Evolutionary conservation across 1,284 basidiomycete species (phyloP), one percentile per base, ranked within the genome.

Genomic region (Golubevia pallescens): DNA sequence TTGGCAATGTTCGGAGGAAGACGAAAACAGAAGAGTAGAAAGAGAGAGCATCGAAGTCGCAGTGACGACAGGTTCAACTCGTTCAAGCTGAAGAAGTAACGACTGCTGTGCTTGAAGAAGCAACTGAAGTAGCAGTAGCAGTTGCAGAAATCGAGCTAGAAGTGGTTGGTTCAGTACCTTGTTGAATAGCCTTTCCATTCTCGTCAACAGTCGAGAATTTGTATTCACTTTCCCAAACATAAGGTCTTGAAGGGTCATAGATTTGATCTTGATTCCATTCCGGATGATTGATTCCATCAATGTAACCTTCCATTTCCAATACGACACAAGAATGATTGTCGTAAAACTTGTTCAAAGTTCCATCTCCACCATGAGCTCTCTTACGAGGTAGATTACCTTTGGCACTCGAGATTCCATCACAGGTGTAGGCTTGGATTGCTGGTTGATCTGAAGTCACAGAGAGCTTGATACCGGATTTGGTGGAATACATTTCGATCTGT

Each of bases 361-460:
- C 68, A 42, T 81, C 75, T n/a, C 78, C 78, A 2, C 78, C 78
- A 58, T 81, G 78, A n/a, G 68, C 65, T 38, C 68, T 60, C 66
- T 81, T 81, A 48, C 78, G 67, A 14, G 78, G 78, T 24, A 81
- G 69, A 16, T 61, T 65, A 16, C 77, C 75, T 55, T 78, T 80
- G 48, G 56, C 56, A 19, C 34, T 65, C 56, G 67, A 56, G 52
- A 81, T 59, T 1, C 75, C 75, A 20, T 66, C 53, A 51, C 77
- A 77, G 5, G 77, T 79, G 61, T 81, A 81, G 53, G 77, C 68
- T 60, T 81, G 78, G n/a, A 74, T 60, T 2, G 78, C 77, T 0
- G 63, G 59, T 62, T 81, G 78, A 60, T 81, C 60, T 6, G 75
- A 72, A 19, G 53, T 65, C 1, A 79, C 69, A 0, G 67, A 64